phyloP scores from a whole-genome alignment of 2,329 filamentous ascomycete species.

The Fusarium acutatum region DNA sequence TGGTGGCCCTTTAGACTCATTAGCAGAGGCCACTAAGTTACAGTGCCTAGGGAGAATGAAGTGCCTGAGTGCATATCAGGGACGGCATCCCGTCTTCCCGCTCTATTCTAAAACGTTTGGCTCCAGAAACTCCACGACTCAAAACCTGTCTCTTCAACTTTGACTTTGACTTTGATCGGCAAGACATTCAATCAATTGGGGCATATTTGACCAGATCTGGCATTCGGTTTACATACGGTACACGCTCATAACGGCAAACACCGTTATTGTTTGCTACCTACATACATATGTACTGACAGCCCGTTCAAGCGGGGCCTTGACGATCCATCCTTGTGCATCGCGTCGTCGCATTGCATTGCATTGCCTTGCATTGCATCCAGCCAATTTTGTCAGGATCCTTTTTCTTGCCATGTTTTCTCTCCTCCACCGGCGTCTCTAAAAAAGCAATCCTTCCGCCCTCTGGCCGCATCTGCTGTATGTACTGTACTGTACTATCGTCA shows the following conservation, averaged over 20 bases:
- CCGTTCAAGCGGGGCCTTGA: conserved; percentile 21
- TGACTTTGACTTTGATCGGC: background rate
- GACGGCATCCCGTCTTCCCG: conserved; percentile 2
- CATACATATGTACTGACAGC: conserved; percentile 8
- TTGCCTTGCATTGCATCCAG: background rate
- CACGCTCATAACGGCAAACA: background rate
- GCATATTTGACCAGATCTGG: background rate
- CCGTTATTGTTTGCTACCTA: background rate
- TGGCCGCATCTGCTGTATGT: background rate
- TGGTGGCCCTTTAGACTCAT: background rate
- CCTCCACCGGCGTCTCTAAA: conserved; percentile 7
- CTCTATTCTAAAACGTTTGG: background rate
- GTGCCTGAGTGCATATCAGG: conserved; percentile 1
- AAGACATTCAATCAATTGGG: background rate
- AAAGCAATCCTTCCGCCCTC: conserved; percentile 20
- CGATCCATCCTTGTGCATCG: conserved; percentile 23
- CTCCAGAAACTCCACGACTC: conserved; percentile 18
- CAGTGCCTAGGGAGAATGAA: background rate
- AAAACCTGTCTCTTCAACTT: background rate
- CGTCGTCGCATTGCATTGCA: background rate
- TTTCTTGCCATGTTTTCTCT: conserved; percentile 1
- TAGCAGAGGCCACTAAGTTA: background rate
- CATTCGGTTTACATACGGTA: background rate
- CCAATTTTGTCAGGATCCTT: background rate
- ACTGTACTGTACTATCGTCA: background rate